phyloP scores from a whole-genome alignment of 2,329 filamentous ascomycete genomes.

The Diplocarpon mali region DNA sequence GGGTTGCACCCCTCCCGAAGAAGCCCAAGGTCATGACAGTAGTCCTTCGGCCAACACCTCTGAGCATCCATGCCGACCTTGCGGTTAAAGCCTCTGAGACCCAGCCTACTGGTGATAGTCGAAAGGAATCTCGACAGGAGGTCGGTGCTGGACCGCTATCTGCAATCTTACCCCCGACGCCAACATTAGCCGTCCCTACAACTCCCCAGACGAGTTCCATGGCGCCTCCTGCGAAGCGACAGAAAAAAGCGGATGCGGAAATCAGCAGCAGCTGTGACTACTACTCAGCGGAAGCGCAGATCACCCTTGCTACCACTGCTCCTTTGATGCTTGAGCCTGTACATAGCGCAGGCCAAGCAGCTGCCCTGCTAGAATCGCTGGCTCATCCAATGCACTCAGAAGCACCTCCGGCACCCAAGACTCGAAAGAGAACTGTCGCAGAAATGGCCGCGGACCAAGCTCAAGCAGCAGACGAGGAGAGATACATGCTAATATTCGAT shows the following conservation, averaged over 20 bases:
- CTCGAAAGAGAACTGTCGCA: conserved; percentile 83
- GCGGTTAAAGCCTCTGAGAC: conserved; percentile 65
- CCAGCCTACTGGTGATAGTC: conserved; percentile 31
- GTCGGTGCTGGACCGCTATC: conserved; percentile 29
- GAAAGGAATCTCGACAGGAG: conserved; percentile 34
- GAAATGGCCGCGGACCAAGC: conserved; percentile 95
- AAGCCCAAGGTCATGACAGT: conserved; percentile 63
- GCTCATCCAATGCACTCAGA: conserved; percentile 69
- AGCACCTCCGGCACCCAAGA: conserved; percentile 72
- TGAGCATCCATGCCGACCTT: conserved; percentile 66
- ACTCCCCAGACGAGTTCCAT: conserved; percentile 44
- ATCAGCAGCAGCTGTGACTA: conserved; percentile 64
- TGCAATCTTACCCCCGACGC: conserved; percentile 45
- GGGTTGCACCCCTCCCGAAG: conserved; percentile 29
- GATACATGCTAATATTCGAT: conserved; percentile 87
- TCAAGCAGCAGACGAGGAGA: conserved; percentile 75
- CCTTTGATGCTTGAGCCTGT: conserved; percentile 71
- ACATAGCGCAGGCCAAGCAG: conserved; percentile 54
- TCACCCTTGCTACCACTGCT: conserved; percentile 62
- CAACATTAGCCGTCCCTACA: conserved; percentile 51
- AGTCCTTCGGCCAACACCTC: conserved; percentile 74
- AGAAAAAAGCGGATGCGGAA: conserved; percentile 62
- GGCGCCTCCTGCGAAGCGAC: conserved; percentile 51
- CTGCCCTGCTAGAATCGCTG: conserved; percentile 59
- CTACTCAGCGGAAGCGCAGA: conserved; percentile 58